Evolutionary conservation across 345 rosid species (phyloP).

Genomic region (Ceriops tagal): DNA sequence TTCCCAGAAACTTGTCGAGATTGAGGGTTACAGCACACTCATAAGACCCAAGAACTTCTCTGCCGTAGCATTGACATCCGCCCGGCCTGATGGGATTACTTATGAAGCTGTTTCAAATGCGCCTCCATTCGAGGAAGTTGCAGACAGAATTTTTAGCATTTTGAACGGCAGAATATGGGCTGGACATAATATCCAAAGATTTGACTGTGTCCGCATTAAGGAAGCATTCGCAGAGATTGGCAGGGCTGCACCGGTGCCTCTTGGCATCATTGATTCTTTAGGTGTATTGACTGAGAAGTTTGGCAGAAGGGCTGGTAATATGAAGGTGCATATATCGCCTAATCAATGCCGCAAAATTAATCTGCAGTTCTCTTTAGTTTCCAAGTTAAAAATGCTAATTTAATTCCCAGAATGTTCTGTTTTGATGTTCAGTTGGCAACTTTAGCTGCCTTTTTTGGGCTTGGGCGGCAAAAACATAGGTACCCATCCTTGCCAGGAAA

Average conservation of each 20-base stretch:
- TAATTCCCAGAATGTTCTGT: neutral
- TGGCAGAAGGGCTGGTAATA: conserved; percentile 87
- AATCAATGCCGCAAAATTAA: neutral
- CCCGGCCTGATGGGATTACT: conserved; percentile 68
- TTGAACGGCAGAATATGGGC: conserved; percentile 89
- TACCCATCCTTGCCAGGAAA: conserved; percentile 2
- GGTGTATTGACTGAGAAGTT: conserved; percentile 62
- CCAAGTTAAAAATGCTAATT: neutral
- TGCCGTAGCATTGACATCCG: conserved; percentile 47
- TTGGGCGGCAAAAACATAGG: conserved; percentile 92
- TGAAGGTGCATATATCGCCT: conserved; percentile 55
- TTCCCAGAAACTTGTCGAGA: conserved; percentile 58
- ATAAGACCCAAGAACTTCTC: conserved; percentile 64
- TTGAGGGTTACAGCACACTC: conserved; percentile 64
- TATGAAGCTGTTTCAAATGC: conserved; percentile 57
- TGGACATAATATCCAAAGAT: conserved; percentile 84
- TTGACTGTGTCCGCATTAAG: conserved; percentile 72
- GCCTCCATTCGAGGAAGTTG: conserved; percentile 61
- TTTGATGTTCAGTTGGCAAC: conserved; percentile 63
- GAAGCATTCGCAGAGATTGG: conserved; percentile 75
- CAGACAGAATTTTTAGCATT: conserved; percentile 54
- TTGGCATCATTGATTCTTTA: conserved; percentile 76
- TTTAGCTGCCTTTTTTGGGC: conserved; percentile 82
- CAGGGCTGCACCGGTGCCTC: conserved; percentile 56
- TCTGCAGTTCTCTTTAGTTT: neutral